These are phyloP conservation scores for Phlyctochytrium arcticum DNA, from an alignment of 192 early-diverging fungal species.

Conservation along the genomic window DNA sequence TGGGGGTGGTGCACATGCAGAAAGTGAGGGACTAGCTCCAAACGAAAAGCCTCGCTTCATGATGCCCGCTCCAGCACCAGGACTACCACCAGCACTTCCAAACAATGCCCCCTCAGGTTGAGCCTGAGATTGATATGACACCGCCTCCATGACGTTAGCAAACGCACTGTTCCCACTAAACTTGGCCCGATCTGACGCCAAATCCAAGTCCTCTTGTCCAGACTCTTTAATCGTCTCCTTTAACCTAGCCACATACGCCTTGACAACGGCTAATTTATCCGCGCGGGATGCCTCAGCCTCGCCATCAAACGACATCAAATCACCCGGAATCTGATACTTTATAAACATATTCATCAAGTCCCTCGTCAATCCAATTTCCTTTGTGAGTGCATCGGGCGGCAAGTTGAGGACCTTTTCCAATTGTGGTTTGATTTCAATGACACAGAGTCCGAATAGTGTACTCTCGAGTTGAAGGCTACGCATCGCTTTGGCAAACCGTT, in stretches of 20 bases:
- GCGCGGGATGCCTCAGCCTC: background rate
- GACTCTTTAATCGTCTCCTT: slow-evolving; percentile 13
- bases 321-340: slow-evolving; percentile 31
- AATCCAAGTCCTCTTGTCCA: slow-evolving; percentile 8
- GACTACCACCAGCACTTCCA: too few species aligned
- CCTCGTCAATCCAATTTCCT: slow-evolving; percentile 33
- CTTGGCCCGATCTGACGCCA: background rate
- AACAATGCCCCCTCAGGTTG: too few species aligned
- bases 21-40: too few species aligned
- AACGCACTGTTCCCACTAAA: too few species aligned
- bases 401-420: slow-evolving; percentile 30
- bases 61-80: too few species aligned
- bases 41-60: too few species aligned
- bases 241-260: slow-evolving; percentile 8
- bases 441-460: slow-evolving; percentile 22
- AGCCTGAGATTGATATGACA: too few species aligned
- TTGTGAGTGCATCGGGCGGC: slow-evolving; percentile 25
- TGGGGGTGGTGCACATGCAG: too few species aligned
- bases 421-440: slow-evolving; percentile 36
- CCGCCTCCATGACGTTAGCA: too few species aligned
- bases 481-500: slow-evolving; percentile 29
- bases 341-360: slow-evolving; percentile 32
- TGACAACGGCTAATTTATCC: slow-evolving; percentile 5
- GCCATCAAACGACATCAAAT: slow-evolving; percentile 19
- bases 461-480: slow-evolving; percentile 20